Percentiles rank a stretch among this genome's conserved stretches.
Conservation (phyloP, 2,329 filamentous ascomycete genomes). For the Colletotrichum cuscutae region DNA sequence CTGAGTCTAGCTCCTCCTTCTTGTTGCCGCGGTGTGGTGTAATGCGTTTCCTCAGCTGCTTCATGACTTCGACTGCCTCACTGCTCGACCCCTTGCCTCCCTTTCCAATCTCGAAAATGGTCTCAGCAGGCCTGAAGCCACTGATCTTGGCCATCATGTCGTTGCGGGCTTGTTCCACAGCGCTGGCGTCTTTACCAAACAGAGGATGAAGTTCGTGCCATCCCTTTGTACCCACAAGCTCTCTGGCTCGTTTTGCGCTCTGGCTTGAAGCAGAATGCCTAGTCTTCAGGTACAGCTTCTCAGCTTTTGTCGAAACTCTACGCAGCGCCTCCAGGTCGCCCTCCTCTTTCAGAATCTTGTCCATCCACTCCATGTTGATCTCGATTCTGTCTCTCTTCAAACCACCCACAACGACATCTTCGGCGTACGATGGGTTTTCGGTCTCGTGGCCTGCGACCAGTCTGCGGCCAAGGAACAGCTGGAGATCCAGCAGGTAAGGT, state of each 20-base stretch:
- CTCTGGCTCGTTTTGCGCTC: conserved; percentile 88
- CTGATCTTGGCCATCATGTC: conserved; percentile 91
- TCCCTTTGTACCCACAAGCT: conserved; percentile 74
- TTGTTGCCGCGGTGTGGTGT: conserved; percentile 61
- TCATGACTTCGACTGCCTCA: conserved; percentile 81
- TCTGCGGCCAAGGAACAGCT: conserved; percentile 90
- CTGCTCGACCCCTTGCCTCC: conserved; percentile 70
- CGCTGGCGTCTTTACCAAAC: conserved; percentile 76
- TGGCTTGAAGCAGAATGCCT: conserved; percentile 90
- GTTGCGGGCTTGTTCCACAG: conserved; percentile 77
- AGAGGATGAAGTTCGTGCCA: conserved; percentile 84
- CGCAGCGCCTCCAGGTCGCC: conserved; percentile 78
- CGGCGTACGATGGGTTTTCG: conserved; percentile 75
- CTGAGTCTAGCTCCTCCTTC: conserved; percentile 49
- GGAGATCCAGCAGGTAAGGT: conserved; percentile 92
- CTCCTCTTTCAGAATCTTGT: conserved; percentile 79
- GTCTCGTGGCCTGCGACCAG: conserved; percentile 78
- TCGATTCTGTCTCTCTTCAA: conserved; percentile 80
- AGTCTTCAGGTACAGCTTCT: conserved; percentile 91
- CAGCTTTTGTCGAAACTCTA: conserved; percentile 83
- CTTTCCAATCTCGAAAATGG: conserved; percentile 93
- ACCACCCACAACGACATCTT: conserved; percentile 85
- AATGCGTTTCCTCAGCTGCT: conserved; percentile 75
- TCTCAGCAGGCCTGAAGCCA: conserved; percentile 89
- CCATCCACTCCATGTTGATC: conserved; percentile 82